Base-by-base conservation (phyloP, 495 filamentous ascomycete genomes). In the Podospora conica region DNA sequence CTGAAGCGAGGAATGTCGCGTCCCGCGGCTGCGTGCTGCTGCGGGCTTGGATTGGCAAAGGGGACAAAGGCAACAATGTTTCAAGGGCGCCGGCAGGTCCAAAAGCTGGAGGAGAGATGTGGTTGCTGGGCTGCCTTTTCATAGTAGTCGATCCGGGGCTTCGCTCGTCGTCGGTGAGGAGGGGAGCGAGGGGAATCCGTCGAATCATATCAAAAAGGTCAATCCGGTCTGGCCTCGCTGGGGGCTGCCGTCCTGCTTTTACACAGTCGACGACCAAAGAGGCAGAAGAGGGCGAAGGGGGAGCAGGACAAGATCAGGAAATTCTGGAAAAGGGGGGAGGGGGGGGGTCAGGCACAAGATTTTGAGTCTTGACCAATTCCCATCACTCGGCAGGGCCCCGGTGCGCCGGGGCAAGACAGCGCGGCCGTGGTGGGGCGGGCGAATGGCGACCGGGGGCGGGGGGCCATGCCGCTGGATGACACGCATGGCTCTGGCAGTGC, bases 401-500 rank as follows among this genome's bases (percentile, higher is more conserved):
- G 62, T 18, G 33, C 27, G 11, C 54, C 62, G 63, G 63, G 57
- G 59, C n/a, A 33, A 63, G 60, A 53, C 53, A 29, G 55, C 24
- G 65, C 61, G 29, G 56, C n/a, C 18, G 56, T 29, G 54, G 55
- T 56, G 23, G 60, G 15, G 58, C 60, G 53, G 66, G 58, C 55
- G 57, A 65, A 65, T 56, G 33, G 70, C 53, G 33, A 9, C 25
- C 21, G 53, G 57, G 33, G 15, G 9, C 28, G 40, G 40, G 33
- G 15, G 24, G 25, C 28, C 22, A 21, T 66, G 67, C 60, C 63
- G 59, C 58, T 63, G 63, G 57, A 69, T 71, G 68, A 70, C 68
- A 71, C 67, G 72, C 68, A 70, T 64, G 59, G 20, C 29, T 25
- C 48, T 18, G 20, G 31, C 62, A 40, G 29, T 55, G 31, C 53